Percentiles rank a stretch among this genome's conserved stretches.
Evolutionary conservation across 208 protist species (phyloP).

Genomic region (Leishmania mexicana): DNA sequence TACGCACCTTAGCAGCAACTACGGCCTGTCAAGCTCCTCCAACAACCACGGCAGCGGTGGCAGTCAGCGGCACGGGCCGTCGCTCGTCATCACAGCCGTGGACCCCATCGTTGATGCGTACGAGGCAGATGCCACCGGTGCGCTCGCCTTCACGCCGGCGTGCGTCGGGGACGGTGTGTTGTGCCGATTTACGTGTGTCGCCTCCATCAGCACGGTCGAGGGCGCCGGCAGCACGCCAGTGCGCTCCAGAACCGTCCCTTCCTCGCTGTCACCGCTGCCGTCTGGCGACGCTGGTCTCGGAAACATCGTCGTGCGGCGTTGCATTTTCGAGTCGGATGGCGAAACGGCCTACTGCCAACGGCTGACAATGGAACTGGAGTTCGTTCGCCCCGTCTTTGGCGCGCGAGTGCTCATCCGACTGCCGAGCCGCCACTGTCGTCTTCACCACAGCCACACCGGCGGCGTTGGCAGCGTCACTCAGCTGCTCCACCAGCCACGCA

Average conservation of each 20-base stretch:
- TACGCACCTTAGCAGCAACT: slow-evolving; percentile 17
- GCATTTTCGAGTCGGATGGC: slow-evolving; percentile 28
- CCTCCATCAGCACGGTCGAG: not conserved
- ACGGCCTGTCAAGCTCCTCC: slow-evolving; percentile 17
- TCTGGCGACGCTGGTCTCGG: slow-evolving; percentile 13
- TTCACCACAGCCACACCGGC: slow-evolving; percentile 47
- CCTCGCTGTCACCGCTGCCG: not conserved
- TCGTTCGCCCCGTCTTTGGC: slow-evolving; percentile 30
- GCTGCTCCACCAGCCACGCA: slow-evolving; percentile 40
- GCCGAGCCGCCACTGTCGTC: slow-evolving; percentile 55
- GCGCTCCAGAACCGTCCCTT: not conserved
- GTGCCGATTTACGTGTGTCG: slow-evolving; percentile 29
- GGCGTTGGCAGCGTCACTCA: slow-evolving; percentile 45
- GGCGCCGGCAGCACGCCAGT: not conserved
- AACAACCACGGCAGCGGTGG: slow-evolving; percentile 17
- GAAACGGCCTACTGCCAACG: slow-evolving; percentile 32
- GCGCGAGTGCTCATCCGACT: slow-evolving; percentile 50
- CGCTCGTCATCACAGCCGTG: slow-evolving; percentile 24
- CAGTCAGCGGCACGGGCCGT: slow-evolving; percentile 14
- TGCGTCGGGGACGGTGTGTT: slow-evolving; percentile 29
- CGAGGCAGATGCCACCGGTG: slow-evolving; percentile 28
- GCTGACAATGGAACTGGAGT: slow-evolving; percentile 34
- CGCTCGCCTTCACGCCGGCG: slow-evolving; percentile 30
- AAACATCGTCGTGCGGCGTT: slow-evolving; percentile 27
- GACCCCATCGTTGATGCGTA: slow-evolving; percentile 33